Conservation (phyloP, 2,329 filamentous ascomycete species). For the Amauroascus niger region DNA sequence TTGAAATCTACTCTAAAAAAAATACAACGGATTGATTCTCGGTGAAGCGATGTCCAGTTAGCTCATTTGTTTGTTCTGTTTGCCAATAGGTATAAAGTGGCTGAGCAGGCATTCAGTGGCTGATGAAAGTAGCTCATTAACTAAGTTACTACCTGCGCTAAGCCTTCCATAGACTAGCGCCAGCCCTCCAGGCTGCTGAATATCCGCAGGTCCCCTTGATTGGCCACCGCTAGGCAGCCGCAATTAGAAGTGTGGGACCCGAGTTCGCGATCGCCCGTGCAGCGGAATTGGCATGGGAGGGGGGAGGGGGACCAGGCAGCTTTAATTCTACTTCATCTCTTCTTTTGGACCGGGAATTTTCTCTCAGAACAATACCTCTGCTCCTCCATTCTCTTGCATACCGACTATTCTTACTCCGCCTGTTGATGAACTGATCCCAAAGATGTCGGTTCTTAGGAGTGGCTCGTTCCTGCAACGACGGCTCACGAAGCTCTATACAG, state of each 20-base stretch:
- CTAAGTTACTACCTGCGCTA: too few relatives aligned
- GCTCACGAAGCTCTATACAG: slow-evolving; percentile 53
- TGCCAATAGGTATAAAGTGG: not conserved
- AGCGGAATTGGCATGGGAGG: not conserved
- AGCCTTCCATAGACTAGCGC: not conserved
- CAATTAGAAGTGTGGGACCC: not conserved
- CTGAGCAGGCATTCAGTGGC: not conserved
- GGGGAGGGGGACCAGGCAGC: slow-evolving; percentile 5
- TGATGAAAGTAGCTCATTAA: not conserved
- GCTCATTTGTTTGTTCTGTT: slow-evolving; percentile 10
- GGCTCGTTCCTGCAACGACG: slow-evolving; percentile 39
- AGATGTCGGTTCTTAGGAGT: slow-evolving; percentile 41
- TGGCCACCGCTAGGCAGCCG: slow-evolving; percentile 5
- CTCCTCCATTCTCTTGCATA: too few relatives aligned
- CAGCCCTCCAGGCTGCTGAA: slow-evolving; percentile 3
- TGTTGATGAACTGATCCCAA: not conserved
- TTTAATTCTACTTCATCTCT: not conserved
- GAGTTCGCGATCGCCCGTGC: not conserved
- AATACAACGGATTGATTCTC: too few relatives aligned
- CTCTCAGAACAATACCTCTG: too few relatives aligned
- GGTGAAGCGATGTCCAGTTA: too few relatives aligned
- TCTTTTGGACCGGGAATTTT: not conserved
- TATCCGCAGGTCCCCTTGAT: not conserved
- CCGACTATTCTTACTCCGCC: too few relatives aligned
- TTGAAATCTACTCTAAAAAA: too few relatives aligned